Evolutionary conservation across 1,284 basidiomycete genomes (phyloP).

Genomic region (Phellopilus nigrolimitatus): DNA sequence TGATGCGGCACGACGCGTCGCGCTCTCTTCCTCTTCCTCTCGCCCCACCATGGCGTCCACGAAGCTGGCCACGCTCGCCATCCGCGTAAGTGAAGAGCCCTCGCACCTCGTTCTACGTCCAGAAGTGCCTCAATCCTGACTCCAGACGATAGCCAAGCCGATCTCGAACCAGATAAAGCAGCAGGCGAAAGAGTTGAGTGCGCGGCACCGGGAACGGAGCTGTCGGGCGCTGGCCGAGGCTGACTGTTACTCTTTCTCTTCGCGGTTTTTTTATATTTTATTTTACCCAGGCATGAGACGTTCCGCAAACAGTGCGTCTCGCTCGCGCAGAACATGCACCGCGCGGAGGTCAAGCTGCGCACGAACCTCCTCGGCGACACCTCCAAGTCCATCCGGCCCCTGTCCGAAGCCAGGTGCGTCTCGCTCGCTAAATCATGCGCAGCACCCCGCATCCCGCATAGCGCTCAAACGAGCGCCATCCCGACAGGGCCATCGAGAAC

Average conservation of each 20-base stretch:
- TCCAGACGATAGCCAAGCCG: conserved; percentile 64
- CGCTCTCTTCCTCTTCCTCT: not conserved
- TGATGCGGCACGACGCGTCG: not conserved
- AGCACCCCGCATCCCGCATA: conserved; percentile 26
- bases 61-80: conserved; percentile 62
- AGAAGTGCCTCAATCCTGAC: conserved; percentile 45
- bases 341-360: conserved; percentile 71
- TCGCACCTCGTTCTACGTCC: not conserved
- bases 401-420: conserved; percentile 85
- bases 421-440: too few relatives aligned
- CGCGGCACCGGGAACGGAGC: not conserved
- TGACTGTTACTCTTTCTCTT: conserved; percentile 6
- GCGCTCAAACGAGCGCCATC: not conserved
- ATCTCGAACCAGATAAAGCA: conserved; percentile 71
- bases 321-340: conserved; percentile 80
- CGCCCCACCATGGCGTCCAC: conserved; percentile 51
- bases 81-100: conserved; percentile 57
- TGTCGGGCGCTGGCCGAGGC: conserved; percentile 25
- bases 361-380: conserved; percentile 80
- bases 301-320: conserved; percentile 75
- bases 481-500: conserved; percentile 78
- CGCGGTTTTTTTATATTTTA: too few relatives aligned
- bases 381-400: conserved; percentile 69
- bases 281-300: conserved; percentile 74
- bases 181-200: conserved; percentile 67